Percentiles rank a stretch among this genome's conserved stretches.
phyloP scores from a whole-genome alignment of 1,284 basidiomycete genomes.

The Cryptococcus sp. region DNA sequence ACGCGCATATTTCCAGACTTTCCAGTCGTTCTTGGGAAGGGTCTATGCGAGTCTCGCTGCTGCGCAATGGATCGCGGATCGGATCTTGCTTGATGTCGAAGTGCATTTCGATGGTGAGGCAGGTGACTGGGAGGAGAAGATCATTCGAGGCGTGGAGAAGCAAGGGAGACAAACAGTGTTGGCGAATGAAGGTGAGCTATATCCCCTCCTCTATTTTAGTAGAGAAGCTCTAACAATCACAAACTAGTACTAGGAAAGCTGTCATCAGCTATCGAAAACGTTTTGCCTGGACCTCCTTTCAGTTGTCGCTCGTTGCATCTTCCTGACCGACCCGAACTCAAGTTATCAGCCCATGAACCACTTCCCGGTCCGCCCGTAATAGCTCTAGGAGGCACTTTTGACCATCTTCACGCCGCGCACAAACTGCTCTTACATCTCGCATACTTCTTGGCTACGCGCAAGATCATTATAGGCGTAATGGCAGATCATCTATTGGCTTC shows the following conservation, averaged over 20 bases:
- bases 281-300: too few species aligned
- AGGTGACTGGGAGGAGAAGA: constrained; percentile 27
- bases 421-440: constrained; percentile 94
- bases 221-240: too few species aligned
- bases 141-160: constrained; percentile 8
- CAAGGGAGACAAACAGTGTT: constrained; percentile 12
- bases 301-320: too few species aligned
- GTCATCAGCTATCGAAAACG: too few species aligned
- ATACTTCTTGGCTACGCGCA: constrained; percentile 72
- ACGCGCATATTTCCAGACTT: constrained; percentile 27
- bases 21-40: constrained; percentile 47
- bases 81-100: constrained; percentile 47
- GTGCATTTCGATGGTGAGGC: constrained; percentile 45
- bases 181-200: constrained; percentile 23
- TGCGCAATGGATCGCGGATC: constrained; percentile 40
- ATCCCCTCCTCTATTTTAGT: too few species aligned
- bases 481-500: constrained; percentile 72
- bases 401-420: constrained; percentile 96
- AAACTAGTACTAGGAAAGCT: too few species aligned
- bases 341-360: neutral
- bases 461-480: constrained; percentile 84
- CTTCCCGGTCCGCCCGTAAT: constrained; percentile 35
- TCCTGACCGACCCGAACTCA: neutral
- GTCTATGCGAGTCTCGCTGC: constrained; percentile 47
- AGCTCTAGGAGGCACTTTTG: constrained; percentile 80